phyloP scores from a whole-genome alignment of 2,329 filamentous ascomycete genomes.

The Paecilomyces fulvus region DNA sequence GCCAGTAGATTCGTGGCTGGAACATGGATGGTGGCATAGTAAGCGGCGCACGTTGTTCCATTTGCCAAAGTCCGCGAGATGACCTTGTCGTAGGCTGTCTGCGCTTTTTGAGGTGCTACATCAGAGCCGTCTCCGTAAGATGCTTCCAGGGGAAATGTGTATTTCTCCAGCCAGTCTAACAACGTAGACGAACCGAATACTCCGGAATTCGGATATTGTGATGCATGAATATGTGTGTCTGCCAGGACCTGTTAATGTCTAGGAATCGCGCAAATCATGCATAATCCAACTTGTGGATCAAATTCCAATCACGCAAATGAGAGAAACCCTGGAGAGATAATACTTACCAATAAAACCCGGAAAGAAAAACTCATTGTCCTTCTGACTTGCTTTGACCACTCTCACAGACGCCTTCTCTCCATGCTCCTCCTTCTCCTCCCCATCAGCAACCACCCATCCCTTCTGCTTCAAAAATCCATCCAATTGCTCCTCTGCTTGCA shows the following conservation, averaged over 20 bases:
- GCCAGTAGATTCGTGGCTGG: slow-evolving; percentile 84
- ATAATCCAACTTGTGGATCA: background rate
- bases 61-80: slow-evolving; percentile 74
- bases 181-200: slow-evolving; percentile 91
- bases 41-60: slow-evolving; percentile 89
- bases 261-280: background rate
- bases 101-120: slow-evolving; percentile 17
- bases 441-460: slow-evolving; percentile 22
- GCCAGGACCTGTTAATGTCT: slow-evolving; percentile 10
- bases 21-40: slow-evolving; percentile 86
- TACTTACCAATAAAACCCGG: slow-evolving; percentile 40
- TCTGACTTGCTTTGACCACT: slow-evolving; percentile 31
- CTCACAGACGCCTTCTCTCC: slow-evolving; percentile 15
- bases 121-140: slow-evolving; percentile 48
- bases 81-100: slow-evolving; percentile 63
- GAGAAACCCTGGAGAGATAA: background rate
- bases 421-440: slow-evolving; percentile 7
- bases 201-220: slow-evolving; percentile 89
- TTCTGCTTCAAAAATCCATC: slow-evolving; percentile 19
- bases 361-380: slow-evolving; percentile 37
- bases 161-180: slow-evolving; percentile 84
- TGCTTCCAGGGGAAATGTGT: slow-evolving; percentile 89
- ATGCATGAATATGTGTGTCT: slow-evolving; percentile 94
- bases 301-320: background rate
- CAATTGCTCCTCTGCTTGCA: slow-evolving; percentile 16